Percentiles rank a stretch among this genome's conserved stretches.
Conservation (phyloP, 2,329 filamentous ascomycete genomes). For the Aspergillus calidoustus region DNA sequence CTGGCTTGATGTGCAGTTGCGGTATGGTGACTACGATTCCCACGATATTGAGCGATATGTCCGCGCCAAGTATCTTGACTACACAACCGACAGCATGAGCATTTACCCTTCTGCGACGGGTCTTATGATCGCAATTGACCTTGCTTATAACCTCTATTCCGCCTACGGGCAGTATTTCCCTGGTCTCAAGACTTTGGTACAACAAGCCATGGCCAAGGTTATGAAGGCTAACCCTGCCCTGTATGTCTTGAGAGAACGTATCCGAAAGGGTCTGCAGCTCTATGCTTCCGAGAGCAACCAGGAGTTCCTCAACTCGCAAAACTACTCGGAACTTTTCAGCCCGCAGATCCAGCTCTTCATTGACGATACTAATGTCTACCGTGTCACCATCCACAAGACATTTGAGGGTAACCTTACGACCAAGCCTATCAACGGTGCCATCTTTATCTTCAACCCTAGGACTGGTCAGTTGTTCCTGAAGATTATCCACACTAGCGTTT, state of each 20-base stretch:
- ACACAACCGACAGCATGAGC: slow-evolving; percentile 97
- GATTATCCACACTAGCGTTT: slow-evolving; percentile 99
- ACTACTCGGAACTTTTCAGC: slow-evolving; percentile 98
- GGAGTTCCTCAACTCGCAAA: slow-evolving; percentile 98
- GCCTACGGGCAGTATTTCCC: slow-evolving; percentile 99
- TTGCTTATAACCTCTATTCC: slow-evolving; percentile 98
- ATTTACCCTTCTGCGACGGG: slow-evolving; percentile 97
- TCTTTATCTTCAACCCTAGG: slow-evolving; percentile 99
- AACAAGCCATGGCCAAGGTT: slow-evolving; percentile 99
- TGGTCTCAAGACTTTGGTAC: slow-evolving; percentile 89
- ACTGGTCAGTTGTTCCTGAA: slow-evolving; percentile 98
- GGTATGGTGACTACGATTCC: slow-evolving; percentile 98
- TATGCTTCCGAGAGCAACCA: slow-evolving; percentile 99
- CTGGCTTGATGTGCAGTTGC: slow-evolving; percentile 95
- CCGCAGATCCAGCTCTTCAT: slow-evolving; percentile 99
- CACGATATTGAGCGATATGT: slow-evolving; percentile 99
- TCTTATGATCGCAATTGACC: slow-evolving; percentile 95
- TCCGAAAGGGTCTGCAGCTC: slow-evolving; percentile 94
- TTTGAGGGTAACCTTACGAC: slow-evolving; percentile 99
- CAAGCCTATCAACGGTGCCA: slow-evolving; percentile 98
- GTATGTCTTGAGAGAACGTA: slow-evolving; percentile 96
- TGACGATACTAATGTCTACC: slow-evolving; percentile 98
- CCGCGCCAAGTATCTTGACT: slow-evolving; percentile 96
- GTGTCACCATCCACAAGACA: slow-evolving; percentile 99
- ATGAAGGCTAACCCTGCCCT: slow-evolving; percentile 99